phyloP scores from a whole-genome alignment of 345 rosid genomes.

The Populus alba region DNA sequence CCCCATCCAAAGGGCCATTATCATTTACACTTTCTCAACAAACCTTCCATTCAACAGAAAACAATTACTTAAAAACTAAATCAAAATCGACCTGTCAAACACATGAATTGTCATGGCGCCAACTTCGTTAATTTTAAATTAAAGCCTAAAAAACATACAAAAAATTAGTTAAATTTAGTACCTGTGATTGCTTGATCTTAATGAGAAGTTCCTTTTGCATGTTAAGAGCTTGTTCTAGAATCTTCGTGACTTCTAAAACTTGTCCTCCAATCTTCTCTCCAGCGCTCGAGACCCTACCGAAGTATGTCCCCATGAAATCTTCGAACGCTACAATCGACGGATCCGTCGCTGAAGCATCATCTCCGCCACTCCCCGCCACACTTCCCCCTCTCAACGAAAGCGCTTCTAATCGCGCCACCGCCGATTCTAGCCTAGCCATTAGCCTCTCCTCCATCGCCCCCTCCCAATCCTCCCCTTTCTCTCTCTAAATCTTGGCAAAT shows the following conservation, averaged over 20 bases:
- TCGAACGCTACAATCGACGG: slow-evolving; percentile 78
- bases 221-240: slow-evolving; percentile 62
- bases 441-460: slow-evolving; percentile 68
- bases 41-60: not conserved
- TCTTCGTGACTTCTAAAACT: slow-evolving; percentile 68
- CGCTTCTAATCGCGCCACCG: slow-evolving; percentile 71
- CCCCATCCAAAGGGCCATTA: not conserved
- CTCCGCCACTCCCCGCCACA: slow-evolving; percentile 11
- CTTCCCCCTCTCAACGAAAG: slow-evolving; percentile 36
- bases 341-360: slow-evolving; percentile 40
- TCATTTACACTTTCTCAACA: not conserved
- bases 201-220: slow-evolving; percentile 66
- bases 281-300: slow-evolving; percentile 53
- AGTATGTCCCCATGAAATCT: slow-evolving; percentile 53
- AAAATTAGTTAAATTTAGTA: not conserved
- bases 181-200: slow-evolving; percentile 71
- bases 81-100: not conserved
- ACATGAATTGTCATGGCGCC: not conserved
- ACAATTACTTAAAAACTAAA: not conserved
- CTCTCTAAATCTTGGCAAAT: no score
- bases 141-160: not conserved
- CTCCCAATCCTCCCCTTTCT: slow-evolving; percentile 1
- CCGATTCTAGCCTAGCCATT: slow-evolving; percentile 71
- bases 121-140: not conserved
- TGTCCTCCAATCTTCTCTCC: slow-evolving; percentile 92